Evolutionary conservation across 2,329 filamentous ascomycete species (phyloP).

Genomic region (Pseudogymnoascus sp.): DNA sequence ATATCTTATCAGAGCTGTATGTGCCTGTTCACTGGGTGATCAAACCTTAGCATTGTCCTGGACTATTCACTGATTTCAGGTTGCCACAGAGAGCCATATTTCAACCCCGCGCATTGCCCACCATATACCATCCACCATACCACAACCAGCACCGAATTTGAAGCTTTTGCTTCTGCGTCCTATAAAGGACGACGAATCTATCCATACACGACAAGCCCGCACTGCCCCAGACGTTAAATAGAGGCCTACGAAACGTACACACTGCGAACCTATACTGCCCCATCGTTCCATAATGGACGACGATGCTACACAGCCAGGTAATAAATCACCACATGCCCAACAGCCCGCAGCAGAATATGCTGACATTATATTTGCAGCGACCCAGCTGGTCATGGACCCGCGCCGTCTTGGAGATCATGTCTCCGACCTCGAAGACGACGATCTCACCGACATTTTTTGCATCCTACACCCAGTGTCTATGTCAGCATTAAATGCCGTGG

Average conservation of each 20-base stretch:
- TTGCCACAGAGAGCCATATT: not conserved
- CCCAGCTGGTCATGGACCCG: constrained; percentile 75
- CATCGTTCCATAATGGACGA: not conserved
- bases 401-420: constrained; percentile 71
- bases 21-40: not conserved
- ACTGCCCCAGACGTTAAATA: not conserved
- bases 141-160: not conserved
- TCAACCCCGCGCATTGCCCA: not conserved
- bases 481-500: constrained; percentile 59
- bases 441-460: constrained; percentile 83
- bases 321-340: not conserved
- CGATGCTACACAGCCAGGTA: constrained; percentile 1
- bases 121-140: not conserved
- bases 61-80: not conserved
- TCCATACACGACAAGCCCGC: not conserved
- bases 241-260: not conserved
- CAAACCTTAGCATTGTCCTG: not conserved
- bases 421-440: constrained; percentile 73
- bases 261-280: not conserved
- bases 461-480: constrained; percentile 74
- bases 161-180: not conserved
- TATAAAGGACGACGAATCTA: not conserved
- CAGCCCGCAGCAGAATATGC: not conserved
- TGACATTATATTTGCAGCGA: constrained; percentile 42
- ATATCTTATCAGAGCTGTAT: not conserved